Conservation (phyloP, 208 protist species). For the Leishmania turanica region DNA sequence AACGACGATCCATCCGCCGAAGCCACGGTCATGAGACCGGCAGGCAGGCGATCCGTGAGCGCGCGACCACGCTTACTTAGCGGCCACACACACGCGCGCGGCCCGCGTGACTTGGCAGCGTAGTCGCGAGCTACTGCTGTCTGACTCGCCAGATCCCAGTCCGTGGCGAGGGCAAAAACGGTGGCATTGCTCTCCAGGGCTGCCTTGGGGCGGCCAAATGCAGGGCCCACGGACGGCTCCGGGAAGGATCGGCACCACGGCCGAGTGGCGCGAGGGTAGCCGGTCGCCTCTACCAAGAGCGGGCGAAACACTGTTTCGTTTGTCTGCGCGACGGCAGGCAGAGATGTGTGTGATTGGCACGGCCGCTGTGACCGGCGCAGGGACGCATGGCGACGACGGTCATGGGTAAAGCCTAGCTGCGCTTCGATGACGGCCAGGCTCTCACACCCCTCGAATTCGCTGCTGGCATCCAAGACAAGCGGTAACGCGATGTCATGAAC, state of each 20-base stretch:
- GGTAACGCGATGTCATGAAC: slow-evolving; percentile 26
- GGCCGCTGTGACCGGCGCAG: background rate
- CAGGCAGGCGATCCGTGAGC: slow-evolving; percentile 69
- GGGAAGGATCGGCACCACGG: slow-evolving; percentile 69
- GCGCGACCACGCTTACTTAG: slow-evolving; percentile 62
- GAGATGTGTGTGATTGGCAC: background rate
- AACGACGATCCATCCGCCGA: slow-evolving; percentile 21
- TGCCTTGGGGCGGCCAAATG: background rate
- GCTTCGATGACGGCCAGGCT: slow-evolving; percentile 18
- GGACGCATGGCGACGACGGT: background rate
- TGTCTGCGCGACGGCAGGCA: background rate
- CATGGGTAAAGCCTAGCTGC: slow-evolving; percentile 11
- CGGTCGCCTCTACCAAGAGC: slow-evolving; percentile 31
- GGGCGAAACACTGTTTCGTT: slow-evolving; percentile 34
- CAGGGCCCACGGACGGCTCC: slow-evolving; percentile 32
- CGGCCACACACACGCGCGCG: slow-evolving; percentile 44
- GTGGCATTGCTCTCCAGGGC: background rate
- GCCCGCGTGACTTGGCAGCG: slow-evolving; percentile 42
- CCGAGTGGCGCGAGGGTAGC: slow-evolving; percentile 28
- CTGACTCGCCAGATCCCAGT: slow-evolving; percentile 41
- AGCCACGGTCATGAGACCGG: slow-evolving; percentile 52
- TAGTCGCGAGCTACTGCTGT: slow-evolving; percentile 29
- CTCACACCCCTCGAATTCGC: slow-evolving; percentile 10
- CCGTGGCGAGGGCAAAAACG: slow-evolving; percentile 33
- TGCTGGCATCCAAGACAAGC: slow-evolving; percentile 10